Conservation (phyloP, 768 basidiomycete genomes). For the Melanogaster broomeanus region DNA sequence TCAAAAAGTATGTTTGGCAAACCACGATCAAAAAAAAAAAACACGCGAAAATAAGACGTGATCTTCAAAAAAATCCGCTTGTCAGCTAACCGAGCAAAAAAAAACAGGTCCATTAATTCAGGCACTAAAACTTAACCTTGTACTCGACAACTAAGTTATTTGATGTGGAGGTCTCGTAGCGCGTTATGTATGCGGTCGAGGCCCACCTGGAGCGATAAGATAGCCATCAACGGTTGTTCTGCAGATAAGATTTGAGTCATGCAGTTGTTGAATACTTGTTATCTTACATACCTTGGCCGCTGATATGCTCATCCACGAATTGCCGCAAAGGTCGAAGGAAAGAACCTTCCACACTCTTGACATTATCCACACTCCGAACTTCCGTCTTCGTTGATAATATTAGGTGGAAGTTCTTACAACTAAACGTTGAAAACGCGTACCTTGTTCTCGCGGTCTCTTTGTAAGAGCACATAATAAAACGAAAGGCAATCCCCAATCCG, state of each 20-base stretch:
- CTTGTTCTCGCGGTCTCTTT: conserved; percentile 56
- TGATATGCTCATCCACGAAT: conserved; percentile 38
- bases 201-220: conserved; percentile 46
- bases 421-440: conserved; percentile 34
- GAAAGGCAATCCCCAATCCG: conserved; percentile 67
- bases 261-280: neutral
- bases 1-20: too few relatives aligned
- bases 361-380: conserved; percentile 45
- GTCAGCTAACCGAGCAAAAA: too few relatives aligned
- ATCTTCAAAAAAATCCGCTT: neutral
- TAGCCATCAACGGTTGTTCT: conserved; percentile 29
- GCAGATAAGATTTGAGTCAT: conserved; percentile 2
- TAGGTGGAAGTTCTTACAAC: neutral
- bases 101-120: too few relatives aligned
- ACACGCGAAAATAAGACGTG: neutral
- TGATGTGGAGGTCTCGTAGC: conserved; percentile 25
- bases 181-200: conserved; percentile 51
- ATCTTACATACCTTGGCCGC: conserved; percentile 27
- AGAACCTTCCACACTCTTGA: conserved; percentile 44
- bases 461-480: conserved; percentile 65
- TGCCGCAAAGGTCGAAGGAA: conserved; percentile 47
- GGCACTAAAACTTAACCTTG: neutral
- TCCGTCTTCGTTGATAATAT: conserved; percentile 44
- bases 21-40: neutral
- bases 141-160: neutral